These are phyloP conservation scores for Paraphoma sp. DNA, from an alignment of 2,329 filamentous ascomycete species.

Conservation along the genomic window DNA sequence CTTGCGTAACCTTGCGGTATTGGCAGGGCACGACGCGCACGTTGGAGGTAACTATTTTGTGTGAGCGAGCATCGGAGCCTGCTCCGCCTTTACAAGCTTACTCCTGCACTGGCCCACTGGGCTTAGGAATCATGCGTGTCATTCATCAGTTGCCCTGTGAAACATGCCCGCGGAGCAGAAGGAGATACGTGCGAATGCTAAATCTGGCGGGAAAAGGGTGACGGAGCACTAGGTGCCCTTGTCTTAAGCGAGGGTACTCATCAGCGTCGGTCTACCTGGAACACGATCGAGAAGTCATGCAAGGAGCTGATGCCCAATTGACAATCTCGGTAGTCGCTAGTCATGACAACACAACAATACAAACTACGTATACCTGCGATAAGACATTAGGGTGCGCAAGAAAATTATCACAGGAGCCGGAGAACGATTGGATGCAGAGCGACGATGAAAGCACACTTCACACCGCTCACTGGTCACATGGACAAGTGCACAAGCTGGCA, in stretches of 20 bases:
- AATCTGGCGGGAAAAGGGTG: constrained; percentile 7
- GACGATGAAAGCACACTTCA: constrained; percentile 23
- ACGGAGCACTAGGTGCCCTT: constrained; percentile 4
- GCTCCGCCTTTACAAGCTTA: not conserved
- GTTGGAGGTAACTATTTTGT: too few species aligned
- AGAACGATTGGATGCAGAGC: constrained; percentile 24
- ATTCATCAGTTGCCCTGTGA: constrained; percentile 23
- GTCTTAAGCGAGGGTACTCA: not conserved
- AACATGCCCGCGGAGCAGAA: constrained; percentile 11
- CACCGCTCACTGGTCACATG: constrained; percentile 45
- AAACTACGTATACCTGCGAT: not conserved
- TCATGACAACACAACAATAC: not conserved
- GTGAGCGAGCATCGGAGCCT: constrained; percentile 8
- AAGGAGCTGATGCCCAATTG: constrained; percentile 1
- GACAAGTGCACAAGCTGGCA: constrained; percentile 17
- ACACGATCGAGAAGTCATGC: constrained; percentile 2
- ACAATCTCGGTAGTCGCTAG: not conserved
- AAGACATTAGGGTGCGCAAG: constrained; percentile 6
- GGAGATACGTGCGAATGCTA: constrained; percentile 17
- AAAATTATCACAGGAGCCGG: constrained; percentile 7
- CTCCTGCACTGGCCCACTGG: not conserved
- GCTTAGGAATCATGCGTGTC: constrained; percentile 29
- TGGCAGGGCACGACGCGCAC: not conserved
- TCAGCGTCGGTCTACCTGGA: constrained; percentile 1
- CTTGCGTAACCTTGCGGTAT: constrained; percentile 6